Base-by-base conservation (phyloP, 1,139 yeast species). In the Sugiyamaella novakii region DNA sequence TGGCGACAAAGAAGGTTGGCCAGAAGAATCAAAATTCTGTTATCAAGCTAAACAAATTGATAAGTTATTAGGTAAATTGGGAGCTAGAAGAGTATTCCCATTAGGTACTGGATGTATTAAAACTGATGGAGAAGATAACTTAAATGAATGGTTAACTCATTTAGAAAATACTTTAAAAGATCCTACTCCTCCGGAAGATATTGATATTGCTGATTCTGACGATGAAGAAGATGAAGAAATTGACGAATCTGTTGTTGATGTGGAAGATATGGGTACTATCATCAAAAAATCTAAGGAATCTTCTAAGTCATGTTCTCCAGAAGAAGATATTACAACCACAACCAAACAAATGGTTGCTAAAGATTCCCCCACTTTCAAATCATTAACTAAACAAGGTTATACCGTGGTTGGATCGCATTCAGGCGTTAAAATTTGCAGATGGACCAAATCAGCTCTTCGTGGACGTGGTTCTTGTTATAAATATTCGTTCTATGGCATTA, bases 391-490 rank as follows among this genome's bases (percentile, higher is more conserved):
- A 61, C 98, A 89, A 69, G 97, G 97, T 0, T 89, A 89, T 60
- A 85, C 95, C 0, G 81, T 89, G 54, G 95, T 89, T 30, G 98
- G 98, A 11, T 83, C 95, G 0, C 98, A 89, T 62, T 87, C 96
- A 0, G 98, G 98, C 27, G 97, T 89, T 42, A 89, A 89, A 66
- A 87, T 91, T 42, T 89, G 98, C 65, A 79, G 97, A 62, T 89
- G 98, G 98, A 89, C 97, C 3, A 91, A 91, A 64, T 85, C 94
- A 54, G 97, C 96, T 1, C 74, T 89, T 58, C 77, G 98, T 59
- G 96, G 96, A 21, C 79, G 96, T 59, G 98, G 98, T 0, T 87
- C 95, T 3, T 89, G 98, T 69, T 89, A 89, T 71, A 89, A 89
- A 66, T 87, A 78, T 69, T 95, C 97, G 5, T 85, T 89, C 62